Percentiles rank a stretch among this genome's conserved stretches.
These are phyloP conservation scores for Entelexis paramagnoliae DNA, from an alignment of 1,139 yeast species.

Conservation along the genomic window DNA sequence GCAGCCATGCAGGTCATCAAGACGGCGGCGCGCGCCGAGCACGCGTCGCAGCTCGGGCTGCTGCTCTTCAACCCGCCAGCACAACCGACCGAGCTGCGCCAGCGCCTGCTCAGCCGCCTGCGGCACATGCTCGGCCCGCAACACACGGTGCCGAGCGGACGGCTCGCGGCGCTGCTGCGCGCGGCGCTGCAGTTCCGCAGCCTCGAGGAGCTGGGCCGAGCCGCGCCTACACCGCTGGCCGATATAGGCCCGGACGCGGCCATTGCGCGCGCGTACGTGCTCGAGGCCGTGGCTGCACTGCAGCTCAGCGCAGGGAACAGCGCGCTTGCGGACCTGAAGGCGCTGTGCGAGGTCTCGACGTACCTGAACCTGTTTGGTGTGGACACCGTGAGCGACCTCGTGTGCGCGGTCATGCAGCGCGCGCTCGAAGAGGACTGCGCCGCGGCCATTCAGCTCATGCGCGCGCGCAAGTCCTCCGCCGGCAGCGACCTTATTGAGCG, in stretches of 20 bases:
- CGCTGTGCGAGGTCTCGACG: background rate
- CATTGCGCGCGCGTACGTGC: background rate
- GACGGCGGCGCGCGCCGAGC: background rate
- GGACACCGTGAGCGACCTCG: background rate
- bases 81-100: background rate
- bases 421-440: background rate
- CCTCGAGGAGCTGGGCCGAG: background rate
- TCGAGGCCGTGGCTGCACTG: background rate
- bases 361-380: background rate
- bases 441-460: background rate
- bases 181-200: conserved; percentile 2
- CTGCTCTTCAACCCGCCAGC: background rate
- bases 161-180: background rate
- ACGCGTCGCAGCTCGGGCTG: conserved; percentile 1
- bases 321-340: background rate
- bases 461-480: background rate
- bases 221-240: no score
- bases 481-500: background rate
- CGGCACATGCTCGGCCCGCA: background rate
- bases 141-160: background rate
- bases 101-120: background rate
- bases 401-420: background rate
- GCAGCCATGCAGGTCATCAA: background rate
- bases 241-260: background rate
- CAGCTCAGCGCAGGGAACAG: background rate